Base-by-base conservation (phyloP, 2,329 filamentous ascomycete species). In the Nothomitra cinnamomea region DNA sequence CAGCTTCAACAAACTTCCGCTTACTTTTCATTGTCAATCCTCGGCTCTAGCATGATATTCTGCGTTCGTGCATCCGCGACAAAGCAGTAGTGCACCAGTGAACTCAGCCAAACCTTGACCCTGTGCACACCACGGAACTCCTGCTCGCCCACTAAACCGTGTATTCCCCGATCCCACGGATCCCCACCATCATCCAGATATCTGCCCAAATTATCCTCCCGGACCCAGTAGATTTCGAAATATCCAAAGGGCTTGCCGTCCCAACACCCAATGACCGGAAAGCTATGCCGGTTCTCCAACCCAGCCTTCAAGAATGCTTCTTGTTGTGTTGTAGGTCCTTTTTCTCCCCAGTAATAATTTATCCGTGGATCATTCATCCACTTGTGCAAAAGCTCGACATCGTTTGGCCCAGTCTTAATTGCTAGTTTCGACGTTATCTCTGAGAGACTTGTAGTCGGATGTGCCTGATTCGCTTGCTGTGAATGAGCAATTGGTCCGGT, bases 141-240 rank as follows among this genome's bases (percentile, higher is more conserved):
- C 61, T 95, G 82, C 68, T 96, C 92, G 1, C 92, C 92, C 2
- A 98, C 77, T 40, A 98, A 71, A 12, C 92, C 80, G 62, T 98
- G 92, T 17, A 96, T 69, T 0, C 92, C 92, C 5, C 92, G 75
- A 61, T 96, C 90, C 67, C 84, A 96, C 0, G 81, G 12, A 21
- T 75, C 75, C 0, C 65, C 80, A 13, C 45, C 52, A 17, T 43
- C 25, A 19, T 49, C 45, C 2, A 94, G 67, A 58, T 87, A 74
- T 49, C 74, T 76, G 0, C 86, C 87, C 0, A 98, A 66, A 0
- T 73, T 70, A 62, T 96, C 92, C 64, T 98, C 92, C 62, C 94
- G 95, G 2, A 92, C 87, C 90, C 92, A 98, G 69, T 98, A 98
- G 35, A 98, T 77, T 70, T 98, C 92, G 64, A 98, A 95, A 65